phyloP scores from a whole-genome alignment of 2,329 filamentous ascomycete species.

The Cercospora sesami region DNA sequence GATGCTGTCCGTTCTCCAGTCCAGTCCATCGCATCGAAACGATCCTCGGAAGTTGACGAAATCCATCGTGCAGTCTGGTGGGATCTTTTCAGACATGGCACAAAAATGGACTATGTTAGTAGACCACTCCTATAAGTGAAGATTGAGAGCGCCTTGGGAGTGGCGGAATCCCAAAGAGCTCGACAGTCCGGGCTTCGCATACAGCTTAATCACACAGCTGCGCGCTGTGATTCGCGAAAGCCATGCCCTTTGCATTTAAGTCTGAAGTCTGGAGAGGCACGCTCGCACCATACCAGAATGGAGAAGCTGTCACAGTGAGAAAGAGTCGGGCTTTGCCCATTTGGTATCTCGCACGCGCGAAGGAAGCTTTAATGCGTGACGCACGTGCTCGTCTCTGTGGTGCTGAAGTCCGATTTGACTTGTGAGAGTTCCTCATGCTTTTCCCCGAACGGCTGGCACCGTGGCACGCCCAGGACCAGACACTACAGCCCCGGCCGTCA shows the following conservation, averaged over 20 bases:
- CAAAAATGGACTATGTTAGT: neutral
- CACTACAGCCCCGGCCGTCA: neutral
- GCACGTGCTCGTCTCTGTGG: neutral
- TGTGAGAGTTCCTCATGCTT: neutral
- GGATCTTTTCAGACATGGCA: neutral
- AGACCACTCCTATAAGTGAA: neutral
- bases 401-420: neutral
- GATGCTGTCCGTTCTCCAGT: neutral
- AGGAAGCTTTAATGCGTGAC: neutral
- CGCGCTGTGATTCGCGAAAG: neutral
- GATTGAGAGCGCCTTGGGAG: neutral
- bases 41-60: neutral
- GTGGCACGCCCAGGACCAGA: neutral
- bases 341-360: neutral
- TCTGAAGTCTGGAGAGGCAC: neutral
- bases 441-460: neutral
- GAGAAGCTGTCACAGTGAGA: neutral
- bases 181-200: neutral
- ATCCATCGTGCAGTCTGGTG: neutral
- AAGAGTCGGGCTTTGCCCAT: neutral
- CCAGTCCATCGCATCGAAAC: neutral
- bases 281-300: neutral
- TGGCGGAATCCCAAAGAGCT: neutral
- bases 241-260: neutral
- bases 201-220: neutral